Evolutionary conservation across 106 monocot species (phyloP).

Genomic region (Dendrobium huoshanense): DNA sequence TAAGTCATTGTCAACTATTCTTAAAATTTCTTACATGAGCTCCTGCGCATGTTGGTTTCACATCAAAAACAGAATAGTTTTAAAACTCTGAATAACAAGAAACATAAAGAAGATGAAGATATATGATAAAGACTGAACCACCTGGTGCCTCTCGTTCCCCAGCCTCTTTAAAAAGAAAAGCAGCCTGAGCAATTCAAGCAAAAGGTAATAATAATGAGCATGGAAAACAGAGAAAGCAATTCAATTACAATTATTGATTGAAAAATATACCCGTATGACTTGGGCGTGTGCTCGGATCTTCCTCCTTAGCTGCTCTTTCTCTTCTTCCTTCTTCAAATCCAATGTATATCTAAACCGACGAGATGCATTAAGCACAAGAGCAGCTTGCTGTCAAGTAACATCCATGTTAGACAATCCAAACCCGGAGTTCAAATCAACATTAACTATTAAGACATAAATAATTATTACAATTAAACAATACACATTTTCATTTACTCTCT

Average conservation of each 20-base stretch:
- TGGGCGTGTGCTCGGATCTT: constrained; percentile 92
- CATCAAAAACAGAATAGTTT: constrained; percentile 1
- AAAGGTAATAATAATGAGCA: constrained; percentile 5
- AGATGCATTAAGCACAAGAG: constrained; percentile 91
- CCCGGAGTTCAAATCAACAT: background rate
- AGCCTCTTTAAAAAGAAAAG: constrained; percentile 73
- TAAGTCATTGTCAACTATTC: no score
- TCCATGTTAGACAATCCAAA: background rate
- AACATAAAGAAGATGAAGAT: background rate
- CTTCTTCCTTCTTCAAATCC: constrained; percentile 81
- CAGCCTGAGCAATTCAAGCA: constrained; percentile 42
- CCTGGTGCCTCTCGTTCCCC: constrained; percentile 43
- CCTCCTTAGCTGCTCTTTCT: constrained; percentile 70
- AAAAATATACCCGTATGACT: constrained; percentile 79
- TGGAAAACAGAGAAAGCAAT: background rate
- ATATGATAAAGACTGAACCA: background rate
- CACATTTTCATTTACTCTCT: background rate
- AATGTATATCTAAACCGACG: constrained; percentile 95
- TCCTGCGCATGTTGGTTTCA: no score
- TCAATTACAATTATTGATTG: background rate
- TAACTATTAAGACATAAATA: background rate
- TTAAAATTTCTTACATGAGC: no score
- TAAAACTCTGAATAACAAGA: background rate
- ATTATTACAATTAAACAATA: background rate
- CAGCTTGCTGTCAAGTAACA: constrained; percentile 72